Evolutionary conservation across 1,284 basidiomycete species (phyloP).

Genomic region (Melanopsichium pennsylvanicum): DNA sequence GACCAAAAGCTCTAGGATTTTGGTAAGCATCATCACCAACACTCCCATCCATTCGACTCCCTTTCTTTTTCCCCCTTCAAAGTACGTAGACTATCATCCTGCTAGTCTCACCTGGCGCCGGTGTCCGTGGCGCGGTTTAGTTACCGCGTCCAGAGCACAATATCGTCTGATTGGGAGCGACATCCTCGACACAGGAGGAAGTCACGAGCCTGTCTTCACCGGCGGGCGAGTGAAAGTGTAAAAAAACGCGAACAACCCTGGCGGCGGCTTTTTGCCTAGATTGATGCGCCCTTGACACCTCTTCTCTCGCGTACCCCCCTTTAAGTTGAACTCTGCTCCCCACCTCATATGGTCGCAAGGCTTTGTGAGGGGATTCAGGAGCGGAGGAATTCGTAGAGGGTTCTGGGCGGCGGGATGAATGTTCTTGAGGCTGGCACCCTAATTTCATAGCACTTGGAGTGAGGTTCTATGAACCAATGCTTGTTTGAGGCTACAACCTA

Average conservation of each 20-base stretch:
- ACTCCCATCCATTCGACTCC: not conserved
- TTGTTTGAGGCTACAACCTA: conserved; percentile 54
- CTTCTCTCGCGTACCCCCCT: conserved; percentile 38
- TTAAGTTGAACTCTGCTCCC: not conserved
- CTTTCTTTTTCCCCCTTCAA: not conserved
- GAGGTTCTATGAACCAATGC: conserved; percentile 50
- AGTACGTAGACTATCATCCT: not conserved
- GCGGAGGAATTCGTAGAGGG: not conserved
- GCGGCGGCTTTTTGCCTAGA: conserved; percentile 55
- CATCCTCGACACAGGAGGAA: conserved; percentile 44
- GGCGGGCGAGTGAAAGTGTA: conserved; percentile 52
- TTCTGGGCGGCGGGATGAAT: conserved; percentile 38
- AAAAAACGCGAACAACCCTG: conserved; percentile 50
- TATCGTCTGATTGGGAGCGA: conserved; percentile 56
- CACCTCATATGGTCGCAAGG: too few species aligned
- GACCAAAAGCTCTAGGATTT: conserved; percentile 4
- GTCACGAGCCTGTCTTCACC: conserved; percentile 45
- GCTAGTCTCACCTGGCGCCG: conserved; percentile 28
- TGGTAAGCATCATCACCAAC: conserved; percentile 22
- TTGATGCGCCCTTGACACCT: conserved; percentile 49
- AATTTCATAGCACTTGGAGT: conserved; percentile 56
- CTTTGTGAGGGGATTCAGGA: too few species aligned
- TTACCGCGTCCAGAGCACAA: conserved; percentile 45
- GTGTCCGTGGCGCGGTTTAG: conserved; percentile 45
- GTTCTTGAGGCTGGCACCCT: conserved; percentile 50